phyloP scores from a whole-genome alignment of 371 early-diverging fungal genomes.

The Circinella umbellata region DNA sequence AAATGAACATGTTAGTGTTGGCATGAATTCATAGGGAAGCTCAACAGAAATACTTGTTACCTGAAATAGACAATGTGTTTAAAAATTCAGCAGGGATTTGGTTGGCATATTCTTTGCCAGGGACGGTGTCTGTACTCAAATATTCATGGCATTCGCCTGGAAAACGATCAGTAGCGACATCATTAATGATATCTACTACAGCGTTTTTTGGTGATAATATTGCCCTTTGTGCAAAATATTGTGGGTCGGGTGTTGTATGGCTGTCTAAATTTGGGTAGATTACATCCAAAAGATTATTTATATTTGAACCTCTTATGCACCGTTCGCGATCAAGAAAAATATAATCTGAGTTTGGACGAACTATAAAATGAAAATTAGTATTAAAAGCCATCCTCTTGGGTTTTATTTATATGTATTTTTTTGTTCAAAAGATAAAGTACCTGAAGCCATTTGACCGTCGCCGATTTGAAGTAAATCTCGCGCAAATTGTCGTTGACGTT shows the following conservation, averaged over 20 bases:
- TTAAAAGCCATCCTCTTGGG: not conserved
- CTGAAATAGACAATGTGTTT: not conserved
- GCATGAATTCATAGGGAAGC: too few relatives aligned
- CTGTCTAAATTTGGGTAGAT: not conserved
- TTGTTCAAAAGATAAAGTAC: not conserved
- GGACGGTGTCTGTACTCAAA: not conserved
- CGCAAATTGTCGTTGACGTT: not conserved
- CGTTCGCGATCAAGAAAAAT: too few relatives aligned
- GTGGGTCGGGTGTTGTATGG: not conserved
- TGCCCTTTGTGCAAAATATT: not conserved
- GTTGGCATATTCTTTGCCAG: not conserved
- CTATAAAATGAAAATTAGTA: not conserved
- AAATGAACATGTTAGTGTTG: not conserved
- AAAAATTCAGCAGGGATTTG: not conserved
- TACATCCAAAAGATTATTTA: not conserved
- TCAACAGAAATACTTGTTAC: not conserved
- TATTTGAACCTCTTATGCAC: too few relatives aligned
- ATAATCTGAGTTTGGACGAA: too few relatives aligned
- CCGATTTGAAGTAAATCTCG: slow-evolving; percentile 1
- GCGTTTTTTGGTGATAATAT: slow-evolving; percentile 8
- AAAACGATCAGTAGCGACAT: not conserved
- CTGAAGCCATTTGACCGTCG: not conserved
- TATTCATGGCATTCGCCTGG: not conserved
- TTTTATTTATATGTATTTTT: not conserved
- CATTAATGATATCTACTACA: not conserved